Base-by-base conservation (phyloP, 2,329 filamentous ascomycete species). In the Didymella pinodella region DNA sequence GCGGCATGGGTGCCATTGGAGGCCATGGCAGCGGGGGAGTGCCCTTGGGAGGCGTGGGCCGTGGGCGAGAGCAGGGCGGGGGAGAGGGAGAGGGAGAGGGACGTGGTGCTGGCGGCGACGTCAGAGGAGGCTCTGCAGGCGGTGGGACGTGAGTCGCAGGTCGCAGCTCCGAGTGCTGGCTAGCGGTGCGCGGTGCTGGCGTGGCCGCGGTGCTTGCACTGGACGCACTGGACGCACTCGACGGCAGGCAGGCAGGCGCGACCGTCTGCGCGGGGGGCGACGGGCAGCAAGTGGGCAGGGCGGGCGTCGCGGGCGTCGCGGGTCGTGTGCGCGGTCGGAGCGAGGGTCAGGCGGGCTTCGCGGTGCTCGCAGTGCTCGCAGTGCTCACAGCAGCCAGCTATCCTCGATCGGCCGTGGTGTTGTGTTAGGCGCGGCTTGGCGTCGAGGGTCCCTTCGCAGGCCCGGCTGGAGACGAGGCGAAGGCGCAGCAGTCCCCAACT, bases 1-100 rank as follows among this genome's bases (percentile, higher is more conserved):
- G 38, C 38, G 38, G 20, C 75, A 29, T 74, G 73, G 65, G 79
- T 69, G 68, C 78, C 78, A 73, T 80, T 81, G 67, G 68, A 61
- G 31, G 75, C 58, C 62, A 69, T 66, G 40, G 78, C 71, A 32
- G 53, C 47, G 54, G 47, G 48, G 48, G 46, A 25, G 40, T 61
- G 48, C 40, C 5, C 55, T 26, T 51, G 57, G 22, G 55, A 44
- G 51, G 34, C 46, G 54, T 50, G 58, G 41, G 54, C 57, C 43
- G 48, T 54, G 58, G 34, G 43, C 36, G 36, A 16, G 29, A n/a
- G 36, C 16, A n/a, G 32, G 4, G 18, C 10, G 46, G 14, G 20
- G 32, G 25, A 14, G 32, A 10, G 22, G 48, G 48, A 32, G 49
- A 22, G 53, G 48, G 54, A 28, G 20, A 29, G 29, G 16, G 22